phyloP scores from a whole-genome alignment of 768 basidiomycete species.

The Hypholoma sublateritium region DNA sequence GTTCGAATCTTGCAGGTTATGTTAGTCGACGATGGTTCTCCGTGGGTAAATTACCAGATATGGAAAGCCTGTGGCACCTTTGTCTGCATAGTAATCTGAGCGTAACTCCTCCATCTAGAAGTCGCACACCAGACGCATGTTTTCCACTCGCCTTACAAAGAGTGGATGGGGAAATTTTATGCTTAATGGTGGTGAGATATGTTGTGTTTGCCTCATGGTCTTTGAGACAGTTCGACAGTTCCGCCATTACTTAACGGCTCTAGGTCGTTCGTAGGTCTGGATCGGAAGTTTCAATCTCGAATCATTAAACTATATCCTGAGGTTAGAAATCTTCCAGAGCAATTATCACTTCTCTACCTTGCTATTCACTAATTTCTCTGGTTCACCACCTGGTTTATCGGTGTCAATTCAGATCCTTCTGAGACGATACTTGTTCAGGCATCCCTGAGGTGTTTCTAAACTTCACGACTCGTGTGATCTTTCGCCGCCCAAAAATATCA shows the following conservation, averaged over 20 bases:
- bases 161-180: too few species aligned
- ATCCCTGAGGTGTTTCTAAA: background rate
- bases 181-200: too few species aligned
- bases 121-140: background rate
- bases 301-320: too few species aligned
- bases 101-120: background rate
- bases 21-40: conserved; percentile 42
- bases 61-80: conserved; percentile 25
- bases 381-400: too few species aligned
- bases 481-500: background rate
- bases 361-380: too few species aligned
- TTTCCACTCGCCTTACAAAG: too few species aligned
- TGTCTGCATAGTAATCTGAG: conserved; percentile 19
- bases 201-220: too few species aligned
- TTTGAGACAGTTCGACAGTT: background rate
- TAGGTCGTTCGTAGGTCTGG: background rate
- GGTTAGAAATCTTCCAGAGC: too few species aligned
- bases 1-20: conserved; percentile 43
- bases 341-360: too few species aligned
- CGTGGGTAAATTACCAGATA: conserved; percentile 45
- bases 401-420: too few species aligned
- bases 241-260: background rate
- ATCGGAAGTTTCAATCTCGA: background rate
- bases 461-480: background rate
- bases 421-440: background rate